Percentiles rank a stretch among this genome's conserved stretches.
These are phyloP conservation scores for Somion occarium DNA, from an alignment of 1,284 basidiomycete species.

Conservation along the genomic window DNA sequence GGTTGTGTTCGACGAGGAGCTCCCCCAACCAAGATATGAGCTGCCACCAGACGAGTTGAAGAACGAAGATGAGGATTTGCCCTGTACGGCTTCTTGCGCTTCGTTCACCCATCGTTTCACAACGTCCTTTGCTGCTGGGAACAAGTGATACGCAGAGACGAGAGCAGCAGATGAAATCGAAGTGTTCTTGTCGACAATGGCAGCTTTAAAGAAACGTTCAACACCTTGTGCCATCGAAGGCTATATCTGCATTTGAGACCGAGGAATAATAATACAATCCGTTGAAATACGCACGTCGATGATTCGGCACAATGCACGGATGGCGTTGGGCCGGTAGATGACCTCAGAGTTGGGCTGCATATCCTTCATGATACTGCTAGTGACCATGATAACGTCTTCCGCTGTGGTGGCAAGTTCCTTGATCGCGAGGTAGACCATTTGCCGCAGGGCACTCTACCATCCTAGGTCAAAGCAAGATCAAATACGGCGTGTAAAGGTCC, in stretches of 20 bases:
- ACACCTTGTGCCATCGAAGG: slow-evolving; percentile 98
- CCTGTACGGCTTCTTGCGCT: slow-evolving; percentile 92
- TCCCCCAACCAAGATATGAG: slow-evolving; percentile 70
- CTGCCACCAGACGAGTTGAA: slow-evolving; percentile 48
- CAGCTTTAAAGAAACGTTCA: slow-evolving; percentile 99
- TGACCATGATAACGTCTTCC: slow-evolving; percentile 99
- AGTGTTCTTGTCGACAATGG: slow-evolving; percentile 96
- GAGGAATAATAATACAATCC: too few relatives aligned
- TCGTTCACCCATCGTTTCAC: slow-evolving; percentile 99
- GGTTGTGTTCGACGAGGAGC: slow-evolving; percentile 40
- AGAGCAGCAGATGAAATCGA: slow-evolving; percentile 96
- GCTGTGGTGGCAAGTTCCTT: slow-evolving; percentile 96
- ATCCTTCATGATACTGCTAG: slow-evolving; percentile 99
- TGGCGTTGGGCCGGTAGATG: slow-evolving; percentile 97
- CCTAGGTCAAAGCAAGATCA: slow-evolving; percentile 4
- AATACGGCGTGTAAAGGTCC: slow-evolving; percentile 1
- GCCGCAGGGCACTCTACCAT: slow-evolving; percentile 85
- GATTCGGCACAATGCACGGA: slow-evolving; percentile 93
- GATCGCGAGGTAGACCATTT: slow-evolving; percentile 98
- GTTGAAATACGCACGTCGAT: slow-evolving; percentile 75
- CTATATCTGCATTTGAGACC: slow-evolving; percentile 37
- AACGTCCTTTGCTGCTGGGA: slow-evolving; percentile 89
- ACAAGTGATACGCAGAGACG: slow-evolving; percentile 96
- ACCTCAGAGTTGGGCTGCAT: slow-evolving; percentile 99
- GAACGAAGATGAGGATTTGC: slow-evolving; percentile 74